Conservation (phyloP, 495 filamentous ascomycete genomes). For the Annulohypoxylon moriforme region DNA sequence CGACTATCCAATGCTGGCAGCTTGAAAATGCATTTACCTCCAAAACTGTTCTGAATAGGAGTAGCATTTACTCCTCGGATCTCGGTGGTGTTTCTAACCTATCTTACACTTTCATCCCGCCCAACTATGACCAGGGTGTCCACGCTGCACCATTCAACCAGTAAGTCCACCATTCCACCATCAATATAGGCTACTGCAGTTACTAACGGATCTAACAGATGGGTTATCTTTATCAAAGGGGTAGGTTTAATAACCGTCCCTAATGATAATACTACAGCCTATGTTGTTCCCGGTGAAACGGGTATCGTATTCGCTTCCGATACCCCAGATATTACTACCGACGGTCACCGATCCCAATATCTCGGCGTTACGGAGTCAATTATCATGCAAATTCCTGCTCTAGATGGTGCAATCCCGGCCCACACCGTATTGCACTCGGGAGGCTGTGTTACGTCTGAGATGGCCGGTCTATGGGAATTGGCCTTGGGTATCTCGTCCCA, state of each 20-base stretch:
- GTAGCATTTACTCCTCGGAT: slow-evolving; percentile 36
- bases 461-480: not conserved
- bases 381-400: slow-evolving; percentile 56
- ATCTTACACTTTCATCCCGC: slow-evolving; percentile 56
- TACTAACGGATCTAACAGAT: slow-evolving; percentile 49
- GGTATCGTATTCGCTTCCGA: slow-evolving; percentile 63
- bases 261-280: slow-evolving; percentile 52
- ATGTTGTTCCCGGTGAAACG: slow-evolving; percentile 55
- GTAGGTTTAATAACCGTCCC: slow-evolving; percentile 61
- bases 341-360: slow-evolving; percentile 62
- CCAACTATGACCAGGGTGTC: slow-evolving; percentile 56
- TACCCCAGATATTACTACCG: slow-evolving; percentile 54
- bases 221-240: slow-evolving; percentile 61
- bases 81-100: slow-evolving; percentile 54
- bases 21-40: slow-evolving; percentile 51
- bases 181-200: not conserved
- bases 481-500: not conserved
- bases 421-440: slow-evolving; percentile 53
- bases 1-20: slow-evolving; percentile 66
- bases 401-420: slow-evolving; percentile 48
- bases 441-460: slow-evolving; percentile 7
- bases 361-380: slow-evolving; percentile 55
- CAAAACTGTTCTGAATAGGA: not conserved
- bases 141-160: slow-evolving; percentile 63
- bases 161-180: slow-evolving; percentile 50